Conservation (phyloP, 75 land plant species). For the Picea sitchensis region DNA sequence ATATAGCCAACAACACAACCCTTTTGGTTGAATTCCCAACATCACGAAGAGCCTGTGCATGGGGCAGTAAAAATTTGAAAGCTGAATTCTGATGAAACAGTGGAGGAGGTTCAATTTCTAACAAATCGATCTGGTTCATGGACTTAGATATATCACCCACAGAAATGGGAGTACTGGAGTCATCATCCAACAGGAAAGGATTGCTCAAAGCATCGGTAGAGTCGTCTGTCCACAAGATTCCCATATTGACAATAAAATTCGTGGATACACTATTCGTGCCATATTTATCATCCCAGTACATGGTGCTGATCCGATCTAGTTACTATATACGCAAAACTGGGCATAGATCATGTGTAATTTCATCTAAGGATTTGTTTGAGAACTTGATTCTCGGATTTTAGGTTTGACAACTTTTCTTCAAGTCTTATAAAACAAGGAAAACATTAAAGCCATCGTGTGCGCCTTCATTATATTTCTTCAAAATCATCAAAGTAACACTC, state of each 20-base stretch:
- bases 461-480: too few relatives aligned
- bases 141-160: conserved; percentile 51
- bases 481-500: too few relatives aligned
- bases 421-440: too few relatives aligned
- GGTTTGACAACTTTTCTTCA: too few relatives aligned
- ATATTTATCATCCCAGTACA: conserved; percentile 85
- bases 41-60: conserved; percentile 2
- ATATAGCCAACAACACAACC: too few relatives aligned
- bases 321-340: conserved; percentile 71
- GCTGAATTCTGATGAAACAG: conserved; percentile 42
- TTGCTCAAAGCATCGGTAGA: conserved; percentile 63
- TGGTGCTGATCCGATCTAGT: conserved; percentile 69
- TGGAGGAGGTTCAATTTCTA: conserved; percentile 46
- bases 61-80: conserved; percentile 41
- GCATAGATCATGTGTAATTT: conserved; percentile 78
- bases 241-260: conserved; percentile 74
- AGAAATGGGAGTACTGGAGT: conserved; percentile 60
- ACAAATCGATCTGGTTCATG: conserved; percentile 41
- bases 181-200: conserved; percentile 96
- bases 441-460: too few relatives aligned
- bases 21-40: too few relatives aligned
- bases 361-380: conserved; percentile 73
- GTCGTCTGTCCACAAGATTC: conserved; percentile 70
- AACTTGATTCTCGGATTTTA: too few relatives aligned
- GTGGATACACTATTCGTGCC: conserved; percentile 66